These are phyloP conservation scores for Vickermania spadyakhi DNA, from an alignment of 208 protist species.

Conservation along the genomic window DNA sequence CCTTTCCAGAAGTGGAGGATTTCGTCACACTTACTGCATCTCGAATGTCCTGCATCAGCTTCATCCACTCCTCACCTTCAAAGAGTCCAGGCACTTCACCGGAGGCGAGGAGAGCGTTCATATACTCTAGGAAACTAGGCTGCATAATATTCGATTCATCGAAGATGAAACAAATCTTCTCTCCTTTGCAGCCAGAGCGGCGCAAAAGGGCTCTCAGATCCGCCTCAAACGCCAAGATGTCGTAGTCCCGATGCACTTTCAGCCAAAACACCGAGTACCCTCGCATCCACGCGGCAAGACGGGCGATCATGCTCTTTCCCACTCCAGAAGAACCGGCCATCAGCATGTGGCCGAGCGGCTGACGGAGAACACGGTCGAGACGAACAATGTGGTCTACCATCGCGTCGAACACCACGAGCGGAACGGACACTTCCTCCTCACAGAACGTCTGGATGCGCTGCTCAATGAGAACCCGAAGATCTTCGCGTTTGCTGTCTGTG, in stretches of 20 bases:
- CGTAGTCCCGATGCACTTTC: slow-evolving; percentile 96
- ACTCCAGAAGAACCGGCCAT: slow-evolving; percentile 96
- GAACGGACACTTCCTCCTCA: slow-evolving; percentile 97
- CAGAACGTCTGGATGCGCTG: slow-evolving; percentile 89
- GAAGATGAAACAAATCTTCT: slow-evolving; percentile 99
- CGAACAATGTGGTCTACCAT: slow-evolving; percentile 98
- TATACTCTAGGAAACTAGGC: slow-evolving; percentile 98
- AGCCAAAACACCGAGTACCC: slow-evolving; percentile 95
- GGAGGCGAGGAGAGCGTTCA: slow-evolving; percentile 99
- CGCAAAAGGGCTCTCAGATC: slow-evolving; percentile 96
- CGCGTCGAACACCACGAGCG: slow-evolving; percentile 97
- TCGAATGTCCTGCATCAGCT: slow-evolving; percentile 90
- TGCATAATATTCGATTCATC: slow-evolving; percentile 99
- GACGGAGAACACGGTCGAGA: slow-evolving; percentile 97
- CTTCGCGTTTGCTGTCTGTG: slow-evolving; percentile 73
- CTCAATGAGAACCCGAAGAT: slow-evolving; percentile 88
- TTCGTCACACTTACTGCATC: slow-evolving; percentile 22
- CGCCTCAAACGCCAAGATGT: slow-evolving; percentile 95
- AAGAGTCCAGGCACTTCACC: slow-evolving; percentile 98
- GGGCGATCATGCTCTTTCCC: slow-evolving; percentile 97
- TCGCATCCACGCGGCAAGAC: slow-evolving; percentile 98
- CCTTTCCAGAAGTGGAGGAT: not conserved
- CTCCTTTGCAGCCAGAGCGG: slow-evolving; percentile 92
- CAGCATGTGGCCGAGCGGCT: slow-evolving; percentile 96
- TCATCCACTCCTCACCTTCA: slow-evolving; percentile 96